These are phyloP conservation scores for Hordeum vulgare DNA, from an alignment of 176 grass and related monocot species.

Conservation along the genomic window MorexV3_pseudomolecules_assembly NC_058520.1:176119486-176119985, in stretches of 20 bases:
- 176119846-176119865: constrained; percentile 45
- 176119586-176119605: not conserved
- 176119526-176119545: not conserved
- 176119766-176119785: constrained; percentile 8
- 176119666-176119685: constrained; percentile 1
- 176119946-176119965: constrained; percentile 33
- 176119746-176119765: not conserved
- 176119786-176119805: constrained; percentile 49
- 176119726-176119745: constrained; percentile 5
- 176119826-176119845: constrained; percentile 21
- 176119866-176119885: constrained; percentile 34
- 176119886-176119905: constrained; percentile 39
- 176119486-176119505: constrained; percentile 39
- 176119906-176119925: constrained; percentile 17
- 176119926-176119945: constrained; percentile 21
- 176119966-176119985: constrained; percentile 15
- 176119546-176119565: not conserved
- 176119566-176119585: not conserved
- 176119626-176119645: not conserved
- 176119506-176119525: not conserved
- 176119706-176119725: not conserved
- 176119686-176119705: not conserved
- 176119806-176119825: constrained; percentile 28
- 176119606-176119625: not conserved
- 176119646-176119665: not conserved